Base-by-base conservation (phyloP, 768 basidiomycete genomes). In the Cystofilobasidium capitatum region DNA sequence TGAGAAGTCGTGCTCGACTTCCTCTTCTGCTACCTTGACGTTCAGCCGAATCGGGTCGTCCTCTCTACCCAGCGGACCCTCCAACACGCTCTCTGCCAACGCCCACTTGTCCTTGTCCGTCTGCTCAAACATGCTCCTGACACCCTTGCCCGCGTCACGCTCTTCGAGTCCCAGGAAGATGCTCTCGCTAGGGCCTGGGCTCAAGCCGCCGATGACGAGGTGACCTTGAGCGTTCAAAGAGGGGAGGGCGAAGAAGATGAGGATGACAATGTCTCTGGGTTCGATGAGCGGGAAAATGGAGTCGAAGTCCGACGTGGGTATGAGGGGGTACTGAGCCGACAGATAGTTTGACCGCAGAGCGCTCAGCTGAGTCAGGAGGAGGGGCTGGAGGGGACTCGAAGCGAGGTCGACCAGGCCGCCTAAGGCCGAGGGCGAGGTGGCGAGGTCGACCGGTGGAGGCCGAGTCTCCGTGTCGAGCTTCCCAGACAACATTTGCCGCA, bases 91-190 rank as follows among this genome's bases (percentile, higher is more conserved):
- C 59, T 84, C 80, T 61, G 93, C 73, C 37, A 93, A 78, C 60
- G 85, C 84, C 71, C 76, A 75, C 73, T 84, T 84, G 76, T 91
- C 85, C 58, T 87, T 81, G 69, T 83, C 83, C 6, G 91, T 94
- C 79, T 97, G 91, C 26, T 89, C 90, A 74, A 91, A 97, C 83
- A 96, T 90, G 70, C 84, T 89, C 54, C 91, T 60, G 37, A 36
- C 57, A 8, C 81, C 81, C 76, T 88, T 88, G 5, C 65, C 70
- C 14, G 81, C 81, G 54, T 49, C 65, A 1, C 77, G 79, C 72
- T 85, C 80, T 58, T 83, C 80, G 7, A 91, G 81, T 42, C 81
- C 81, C 22, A 83, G 79, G 66, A 94, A 79, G 17, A 83, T 77
- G 14, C 84, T 88, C 74, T 88, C 86, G 3, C 80, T 76, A 13